Conservation (phyloP, 768 basidiomycete species). For the Pleurotus tuber-regium region DNA sequence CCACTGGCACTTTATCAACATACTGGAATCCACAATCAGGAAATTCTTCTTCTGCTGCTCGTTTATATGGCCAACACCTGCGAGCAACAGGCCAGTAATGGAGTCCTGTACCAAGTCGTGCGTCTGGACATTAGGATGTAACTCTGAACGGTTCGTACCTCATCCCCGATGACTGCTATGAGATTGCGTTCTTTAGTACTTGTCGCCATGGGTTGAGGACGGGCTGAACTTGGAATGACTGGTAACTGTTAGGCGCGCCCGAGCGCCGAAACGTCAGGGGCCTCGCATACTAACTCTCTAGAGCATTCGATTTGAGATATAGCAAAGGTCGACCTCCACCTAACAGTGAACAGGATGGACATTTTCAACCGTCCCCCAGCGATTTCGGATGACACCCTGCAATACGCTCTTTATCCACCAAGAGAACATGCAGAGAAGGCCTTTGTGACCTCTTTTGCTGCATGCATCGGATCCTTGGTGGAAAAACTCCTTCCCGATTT, state of each 20-base stretch:
- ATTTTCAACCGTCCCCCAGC: conserved; percentile 74
- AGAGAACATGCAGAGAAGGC: conserved; percentile 50
- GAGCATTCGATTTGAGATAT: too few species aligned
- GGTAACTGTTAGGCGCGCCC: too few species aligned
- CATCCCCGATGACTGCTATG: conserved; percentile 96
- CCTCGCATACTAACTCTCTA: too few species aligned
- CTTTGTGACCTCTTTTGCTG: conserved; percentile 62
- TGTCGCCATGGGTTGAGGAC: conserved; percentile 39
- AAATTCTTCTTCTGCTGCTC: conserved; percentile 97
- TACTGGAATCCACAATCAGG: conserved; percentile 91
- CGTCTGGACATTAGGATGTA: conserved; percentile 13
- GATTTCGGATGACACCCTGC: conserved; percentile 84
- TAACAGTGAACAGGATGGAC: conserved; percentile 40
- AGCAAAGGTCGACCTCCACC: background rate
- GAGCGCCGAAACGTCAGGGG: conserved; percentile 14
- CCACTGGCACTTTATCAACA: conserved; percentile 25
- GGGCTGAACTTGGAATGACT: too few species aligned
- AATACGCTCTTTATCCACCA: conserved; percentile 71
- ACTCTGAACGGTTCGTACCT: conserved; percentile 47
- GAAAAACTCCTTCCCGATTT: conserved; percentile 55
- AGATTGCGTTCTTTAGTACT: conserved; percentile 75
- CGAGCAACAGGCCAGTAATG: conserved; percentile 92
- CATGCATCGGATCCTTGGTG: conserved; percentile 60
- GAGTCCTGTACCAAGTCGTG: conserved; percentile 65
- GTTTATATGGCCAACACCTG: conserved; percentile 91